Conservation (phyloP, 352 stramenopile species). For the Phytophthora agathidicida region DNA sequence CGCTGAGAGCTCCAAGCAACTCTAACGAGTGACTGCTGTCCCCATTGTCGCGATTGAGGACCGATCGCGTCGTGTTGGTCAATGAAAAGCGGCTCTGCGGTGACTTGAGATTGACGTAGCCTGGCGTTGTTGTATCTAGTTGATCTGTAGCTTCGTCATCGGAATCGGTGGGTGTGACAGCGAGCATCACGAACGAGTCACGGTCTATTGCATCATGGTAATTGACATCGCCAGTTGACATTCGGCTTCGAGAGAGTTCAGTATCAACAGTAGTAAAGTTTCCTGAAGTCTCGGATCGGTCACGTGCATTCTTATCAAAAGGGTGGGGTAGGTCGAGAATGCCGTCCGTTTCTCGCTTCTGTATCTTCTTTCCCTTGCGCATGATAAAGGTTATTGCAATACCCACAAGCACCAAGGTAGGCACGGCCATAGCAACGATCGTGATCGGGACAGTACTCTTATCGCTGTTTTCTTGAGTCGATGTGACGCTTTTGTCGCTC, state of each 20-base stretch:
- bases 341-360: constrained; percentile 22
- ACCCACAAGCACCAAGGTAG: constrained; percentile 14
- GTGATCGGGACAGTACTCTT: constrained; percentile 15
- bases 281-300: constrained; percentile 27
- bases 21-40: constrained; percentile 30
- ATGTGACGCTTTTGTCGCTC: constrained; percentile 11
- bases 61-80: constrained; percentile 6
- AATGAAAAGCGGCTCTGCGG: constrained; percentile 6
- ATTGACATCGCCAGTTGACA: constrained; percentile 13
- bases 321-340: constrained; percentile 30
- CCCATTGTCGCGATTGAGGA: constrained; percentile 3
- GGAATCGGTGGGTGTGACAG: constrained; percentile 12
- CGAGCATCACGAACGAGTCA: constrained; percentile 18
- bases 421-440: constrained; percentile 29
- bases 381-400: constrained; percentile 20
- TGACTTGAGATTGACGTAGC: constrained; percentile 29
- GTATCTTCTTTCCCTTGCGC: constrained; percentile 23
- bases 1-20: constrained; percentile 19
- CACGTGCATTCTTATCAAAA: constrained; percentile 24
- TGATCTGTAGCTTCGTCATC: constrained; percentile 4
- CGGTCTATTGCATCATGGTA: constrained; percentile 15
- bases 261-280: constrained; percentile 30
- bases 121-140: neutral
- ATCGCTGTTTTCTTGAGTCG: neutral
- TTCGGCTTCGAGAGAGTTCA: constrained; percentile 35